Percentiles rank a stretch among this genome's conserved stretches.
Conservation (phyloP, 140 eudicot species). For the Erigeron philadelphicus region DNA sequence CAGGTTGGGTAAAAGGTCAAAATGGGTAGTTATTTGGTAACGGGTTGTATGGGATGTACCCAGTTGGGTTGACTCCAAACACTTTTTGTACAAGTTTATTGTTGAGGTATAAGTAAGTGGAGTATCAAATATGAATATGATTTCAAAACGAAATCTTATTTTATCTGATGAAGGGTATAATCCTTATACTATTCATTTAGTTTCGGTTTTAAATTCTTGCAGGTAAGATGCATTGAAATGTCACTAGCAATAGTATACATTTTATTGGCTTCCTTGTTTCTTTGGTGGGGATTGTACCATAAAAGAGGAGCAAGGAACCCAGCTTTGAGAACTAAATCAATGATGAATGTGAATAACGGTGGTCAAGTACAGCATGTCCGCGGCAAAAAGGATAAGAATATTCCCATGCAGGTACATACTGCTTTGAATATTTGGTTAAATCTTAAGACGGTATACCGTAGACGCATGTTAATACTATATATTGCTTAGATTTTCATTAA, state of each 20-base stretch:
- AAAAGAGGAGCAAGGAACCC: slow-evolving; percentile 50
- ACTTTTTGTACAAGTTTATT: not conserved
- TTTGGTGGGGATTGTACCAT: slow-evolving; percentile 80
- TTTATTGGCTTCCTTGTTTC: slow-evolving; percentile 65
- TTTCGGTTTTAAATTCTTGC: slow-evolving; percentile 33
- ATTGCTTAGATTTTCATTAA: slow-evolving; percentile 5
- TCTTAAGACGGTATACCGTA: not conserved
- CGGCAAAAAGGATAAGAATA: slow-evolving; percentile 55
- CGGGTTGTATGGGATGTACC: not conserved
- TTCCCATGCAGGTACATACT: slow-evolving; percentile 68
- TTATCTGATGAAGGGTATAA: not conserved
- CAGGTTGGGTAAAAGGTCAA: not conserved
- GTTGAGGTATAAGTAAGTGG: not conserved
- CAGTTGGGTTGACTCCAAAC: not conserved
- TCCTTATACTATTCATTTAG: not conserved
- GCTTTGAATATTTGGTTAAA: not conserved
- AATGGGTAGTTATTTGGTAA: not conserved
- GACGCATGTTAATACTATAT: not conserved
- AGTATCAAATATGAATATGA: no score
- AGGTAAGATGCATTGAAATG: slow-evolving; percentile 89
- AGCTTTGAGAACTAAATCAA: slow-evolving; percentile 48
- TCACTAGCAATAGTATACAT: slow-evolving; percentile 61
- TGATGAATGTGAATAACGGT: slow-evolving; percentile 42
- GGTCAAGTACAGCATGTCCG: slow-evolving; percentile 47
- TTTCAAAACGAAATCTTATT: no score